Percentiles rank a stretch among this genome's conserved stretches.
These are phyloP conservation scores for Jamesozyma spencerorum DNA, from an alignment of 805 yeast species.

Conservation along the genomic window DNA sequence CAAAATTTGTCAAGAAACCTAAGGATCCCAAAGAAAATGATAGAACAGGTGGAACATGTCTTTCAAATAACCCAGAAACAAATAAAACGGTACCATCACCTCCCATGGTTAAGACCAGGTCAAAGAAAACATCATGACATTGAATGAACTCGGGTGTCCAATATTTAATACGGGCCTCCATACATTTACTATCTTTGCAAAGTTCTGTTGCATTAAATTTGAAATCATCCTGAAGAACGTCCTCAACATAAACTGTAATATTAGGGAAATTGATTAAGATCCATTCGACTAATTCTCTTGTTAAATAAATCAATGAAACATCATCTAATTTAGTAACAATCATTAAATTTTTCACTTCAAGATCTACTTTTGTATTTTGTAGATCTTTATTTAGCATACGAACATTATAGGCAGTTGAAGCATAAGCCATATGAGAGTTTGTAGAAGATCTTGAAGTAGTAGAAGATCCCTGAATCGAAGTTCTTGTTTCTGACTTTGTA, in stretches of 20 bases:
- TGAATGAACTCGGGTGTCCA: constrained; percentile 60
- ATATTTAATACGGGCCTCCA: constrained; percentile 36
- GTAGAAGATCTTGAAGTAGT: not conserved
- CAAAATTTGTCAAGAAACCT: constrained; percentile 85
- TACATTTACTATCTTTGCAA: constrained; percentile 36
- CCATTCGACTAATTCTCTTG: constrained; percentile 78
- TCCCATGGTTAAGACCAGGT: constrained; percentile 79
- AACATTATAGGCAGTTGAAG: constrained; percentile 75
- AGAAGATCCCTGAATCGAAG: no score
- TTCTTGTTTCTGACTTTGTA: no score
- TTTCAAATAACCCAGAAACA: constrained; percentile 78
- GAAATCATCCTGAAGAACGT: constrained; percentile 48
- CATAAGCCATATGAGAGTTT: constrained; percentile 52
- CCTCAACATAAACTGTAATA: constrained; percentile 62
- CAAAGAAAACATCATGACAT: constrained; percentile 40
- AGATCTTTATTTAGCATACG: constrained; percentile 65
- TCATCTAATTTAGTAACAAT: constrained; percentile 88
- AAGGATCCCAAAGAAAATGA: constrained; percentile 84
- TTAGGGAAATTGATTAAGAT: constrained; percentile 36
- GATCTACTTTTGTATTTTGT: constrained; percentile 58
- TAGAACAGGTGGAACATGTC: constrained; percentile 83
- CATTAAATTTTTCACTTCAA: constrained; percentile 62
- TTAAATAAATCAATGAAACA: constrained; percentile 61
- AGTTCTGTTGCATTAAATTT: constrained; percentile 55
- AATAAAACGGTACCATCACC: constrained; percentile 95